Percentiles rank a stretch among this genome's conserved stretches.
Evolutionary conservation across 306 rosid genomes (phyloP).

Genomic region (Malus sieversii): DNA sequence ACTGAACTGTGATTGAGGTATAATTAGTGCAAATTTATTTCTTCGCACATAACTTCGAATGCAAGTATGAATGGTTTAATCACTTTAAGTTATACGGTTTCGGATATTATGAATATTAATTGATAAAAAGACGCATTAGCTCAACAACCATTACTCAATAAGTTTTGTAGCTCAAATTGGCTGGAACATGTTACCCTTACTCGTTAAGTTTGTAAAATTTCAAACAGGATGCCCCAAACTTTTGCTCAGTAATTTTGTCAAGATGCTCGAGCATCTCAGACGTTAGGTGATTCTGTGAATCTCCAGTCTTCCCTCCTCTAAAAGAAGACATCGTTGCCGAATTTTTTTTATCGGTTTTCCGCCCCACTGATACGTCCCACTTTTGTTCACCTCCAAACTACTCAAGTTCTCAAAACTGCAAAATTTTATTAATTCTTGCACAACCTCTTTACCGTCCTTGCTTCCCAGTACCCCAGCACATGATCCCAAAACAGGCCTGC

Average conservation of each 20-base stretch:
- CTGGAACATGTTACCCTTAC: background rate
- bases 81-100: too few relatives aligned
- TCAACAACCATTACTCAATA: too few relatives aligned
- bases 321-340: background rate
- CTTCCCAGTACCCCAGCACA: constrained; percentile 11
- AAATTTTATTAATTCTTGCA: background rate
- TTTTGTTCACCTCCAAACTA: constrained; percentile 16
- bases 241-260: constrained; percentile 3
- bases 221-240: background rate
- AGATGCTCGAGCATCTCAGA: constrained; percentile 4
- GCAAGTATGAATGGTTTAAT: too few relatives aligned
- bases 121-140: too few relatives aligned
- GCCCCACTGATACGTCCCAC: background rate
- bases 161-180: too few relatives aligned
- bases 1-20: too few relatives aligned
- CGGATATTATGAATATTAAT: too few relatives aligned
- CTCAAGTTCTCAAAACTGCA: constrained; percentile 16
- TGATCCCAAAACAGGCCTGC: constrained; percentile 16
- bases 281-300: constrained; percentile 7
- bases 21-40: too few relatives aligned
- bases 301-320: constrained; percentile 17
- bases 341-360: background rate
- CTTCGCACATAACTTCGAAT: too few relatives aligned
- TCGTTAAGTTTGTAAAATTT: background rate
- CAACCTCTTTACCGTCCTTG: constrained; percentile 3